Conservation (phyloP, 225 moss, liverwort and hornwort species). For the Physcomitrellopsis africana region DNA sequence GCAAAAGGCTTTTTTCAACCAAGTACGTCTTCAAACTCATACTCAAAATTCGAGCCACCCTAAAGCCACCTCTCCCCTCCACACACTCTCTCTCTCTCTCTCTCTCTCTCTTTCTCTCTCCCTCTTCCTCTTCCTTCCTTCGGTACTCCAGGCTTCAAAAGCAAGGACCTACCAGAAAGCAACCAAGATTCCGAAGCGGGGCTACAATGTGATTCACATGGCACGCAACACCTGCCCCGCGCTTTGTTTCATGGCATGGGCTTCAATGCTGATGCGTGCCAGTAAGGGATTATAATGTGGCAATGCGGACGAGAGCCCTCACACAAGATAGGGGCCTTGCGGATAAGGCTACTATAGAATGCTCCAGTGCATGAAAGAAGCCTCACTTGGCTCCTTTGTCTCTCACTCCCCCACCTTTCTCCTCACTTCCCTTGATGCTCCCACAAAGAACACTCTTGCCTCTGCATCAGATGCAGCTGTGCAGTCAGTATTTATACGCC, state of each 20-base stretch:
- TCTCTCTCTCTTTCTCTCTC: no score
- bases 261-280: not conserved
- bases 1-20: slow-evolving; percentile 66
- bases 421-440: no score
- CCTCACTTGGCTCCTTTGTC: not conserved
- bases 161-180: slow-evolving; percentile 27
- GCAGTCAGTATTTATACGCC: slow-evolving; percentile 41
- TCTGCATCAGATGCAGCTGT: not conserved
- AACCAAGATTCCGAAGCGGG: not conserved
- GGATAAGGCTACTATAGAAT: slow-evolving; percentile 36
- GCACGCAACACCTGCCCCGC: not conserved
- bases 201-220: not conserved
- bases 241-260: slow-evolving; percentile 11
- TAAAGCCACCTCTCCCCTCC: no score
- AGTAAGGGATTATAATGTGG: slow-evolving; percentile 32
- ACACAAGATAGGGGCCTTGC: not conserved
- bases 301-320: slow-evolving; percentile 2
- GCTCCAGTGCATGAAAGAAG: slow-evolving; percentile 7
- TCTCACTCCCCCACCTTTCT: no score
- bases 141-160: not conserved
- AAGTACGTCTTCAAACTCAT: slow-evolving; percentile 73
- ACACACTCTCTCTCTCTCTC: no score
- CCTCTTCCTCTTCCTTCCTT: no score
- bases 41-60: slow-evolving; percentile 33
- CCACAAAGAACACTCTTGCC: no score